These are phyloP conservation scores for Fusarium sp. DNA, from an alignment of 2,329 filamentous ascomycete species.

Conservation along the genomic window DNA sequence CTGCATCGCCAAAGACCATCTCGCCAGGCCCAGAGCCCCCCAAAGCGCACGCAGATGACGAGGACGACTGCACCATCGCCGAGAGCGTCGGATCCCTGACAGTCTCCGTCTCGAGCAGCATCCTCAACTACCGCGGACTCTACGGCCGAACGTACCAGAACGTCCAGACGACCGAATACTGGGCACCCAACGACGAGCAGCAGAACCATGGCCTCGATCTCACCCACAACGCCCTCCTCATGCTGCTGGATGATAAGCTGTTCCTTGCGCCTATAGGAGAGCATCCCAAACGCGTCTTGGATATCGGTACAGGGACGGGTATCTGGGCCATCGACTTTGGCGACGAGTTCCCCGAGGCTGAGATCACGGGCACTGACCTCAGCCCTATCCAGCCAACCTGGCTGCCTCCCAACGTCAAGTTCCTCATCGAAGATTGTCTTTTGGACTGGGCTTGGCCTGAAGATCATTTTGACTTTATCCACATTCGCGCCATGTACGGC, in stretches of 20 bases:
- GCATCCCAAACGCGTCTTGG: conserved; percentile 50
- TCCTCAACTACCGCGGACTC: conserved; percentile 29
- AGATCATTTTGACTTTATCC: conserved; percentile 67
- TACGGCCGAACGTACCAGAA: conserved; percentile 38
- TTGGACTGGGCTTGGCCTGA: conserved; percentile 57
- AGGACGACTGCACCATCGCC: conserved; percentile 12
- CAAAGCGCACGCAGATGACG: neutral
- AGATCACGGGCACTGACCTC: conserved; percentile 51
- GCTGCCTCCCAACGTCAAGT: conserved; percentile 47
- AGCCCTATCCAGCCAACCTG: conserved; percentile 51
- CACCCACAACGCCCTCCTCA: conserved; percentile 41
- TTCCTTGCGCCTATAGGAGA: conserved; percentile 41
- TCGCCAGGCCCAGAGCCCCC: no score
- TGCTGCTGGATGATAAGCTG: conserved; percentile 40
- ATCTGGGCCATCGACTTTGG: conserved; percentile 61
- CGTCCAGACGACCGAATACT: conserved; percentile 32
- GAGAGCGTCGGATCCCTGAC: conserved; percentile 17
- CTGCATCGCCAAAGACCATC: neutral
- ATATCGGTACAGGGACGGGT: conserved; percentile 68
- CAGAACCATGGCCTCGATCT: conserved; percentile 45
- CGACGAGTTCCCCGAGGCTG: conserved; percentile 45
- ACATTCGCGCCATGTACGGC: conserved; percentile 66
- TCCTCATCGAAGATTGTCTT: conserved; percentile 51
- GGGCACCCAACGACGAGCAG: conserved; percentile 46
- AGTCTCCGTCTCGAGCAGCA: conserved; percentile 30